Conservation (phyloP, 495 filamentous ascomycete genomes). For the Saxophila tyrrhenica region DNA sequence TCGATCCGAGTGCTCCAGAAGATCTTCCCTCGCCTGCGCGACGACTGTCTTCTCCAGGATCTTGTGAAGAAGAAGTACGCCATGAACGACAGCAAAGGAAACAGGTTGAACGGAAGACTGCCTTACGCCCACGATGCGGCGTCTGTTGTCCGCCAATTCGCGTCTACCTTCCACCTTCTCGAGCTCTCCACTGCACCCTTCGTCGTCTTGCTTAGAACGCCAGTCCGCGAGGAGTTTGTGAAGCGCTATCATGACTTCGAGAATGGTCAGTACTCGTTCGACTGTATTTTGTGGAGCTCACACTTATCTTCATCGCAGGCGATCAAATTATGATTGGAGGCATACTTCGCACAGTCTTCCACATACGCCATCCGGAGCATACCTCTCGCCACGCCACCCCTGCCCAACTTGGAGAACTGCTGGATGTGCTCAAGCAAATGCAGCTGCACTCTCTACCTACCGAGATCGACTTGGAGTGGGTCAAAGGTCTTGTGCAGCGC, state of each 20-base stretch:
- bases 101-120: not conserved
- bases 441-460: too few relatives aligned
- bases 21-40: not conserved
- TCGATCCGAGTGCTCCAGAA: not conserved
- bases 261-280: too few relatives aligned
- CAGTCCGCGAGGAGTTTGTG: not conserved
- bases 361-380: not conserved
- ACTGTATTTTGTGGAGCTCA: too few relatives aligned
- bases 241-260: not conserved
- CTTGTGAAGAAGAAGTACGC: not conserved
- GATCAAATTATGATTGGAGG: too few relatives aligned
- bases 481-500: too few relatives aligned
- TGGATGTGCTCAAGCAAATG: not conserved
- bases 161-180: not conserved
- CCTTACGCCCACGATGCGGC: not conserved
- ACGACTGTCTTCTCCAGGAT: not conserved
- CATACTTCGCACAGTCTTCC: not conserved
- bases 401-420: not conserved
- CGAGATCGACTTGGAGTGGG: too few relatives aligned
- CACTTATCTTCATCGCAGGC: too few relatives aligned
- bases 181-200: not conserved
- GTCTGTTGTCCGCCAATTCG: not conserved
- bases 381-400: not conserved
- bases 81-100: not conserved
- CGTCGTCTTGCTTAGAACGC: not conserved